Percentiles rank a stretch among this genome's conserved stretches.
Conservation (phyloP, 805 yeast species). For the Barnettozyma botsteinii region DNA sequence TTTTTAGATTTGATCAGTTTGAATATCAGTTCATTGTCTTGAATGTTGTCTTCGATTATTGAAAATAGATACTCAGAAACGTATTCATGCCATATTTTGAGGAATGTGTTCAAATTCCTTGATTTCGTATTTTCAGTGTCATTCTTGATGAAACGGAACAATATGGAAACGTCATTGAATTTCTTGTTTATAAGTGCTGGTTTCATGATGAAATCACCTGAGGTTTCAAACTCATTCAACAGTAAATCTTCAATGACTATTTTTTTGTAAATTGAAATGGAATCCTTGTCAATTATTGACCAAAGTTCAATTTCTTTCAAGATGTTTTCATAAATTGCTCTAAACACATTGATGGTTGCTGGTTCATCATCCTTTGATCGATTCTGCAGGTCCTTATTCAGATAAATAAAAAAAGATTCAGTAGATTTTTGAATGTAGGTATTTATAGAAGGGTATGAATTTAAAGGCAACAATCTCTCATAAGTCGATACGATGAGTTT, state of each 20-base stretch:
- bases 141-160: slow-evolving; percentile 13
- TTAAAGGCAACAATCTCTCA: too few relatives aligned
- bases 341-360: too few relatives aligned
- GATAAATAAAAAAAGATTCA: too few relatives aligned
- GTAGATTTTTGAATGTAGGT: not conserved
- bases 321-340: too few relatives aligned
- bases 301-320: slow-evolving; percentile 16
- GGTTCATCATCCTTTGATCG: too few relatives aligned
- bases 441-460: too few relatives aligned
- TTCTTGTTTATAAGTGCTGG: slow-evolving; percentile 13
- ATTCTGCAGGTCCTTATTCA: too few relatives aligned
- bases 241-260: slow-evolving; percentile 5
- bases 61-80: slow-evolving; percentile 9
- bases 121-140: not conserved
- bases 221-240: slow-evolving; percentile 10
- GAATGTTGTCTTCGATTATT: slow-evolving; percentile 4
- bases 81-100: slow-evolving; percentile 13
- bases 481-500: too few relatives aligned
- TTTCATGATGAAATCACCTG: slow-evolving; percentile 2
- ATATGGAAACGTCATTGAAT: slow-evolving; percentile 3
- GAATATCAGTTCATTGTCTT: slow-evolving; percentile 10
- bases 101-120: not conserved
- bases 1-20: slow-evolving; percentile 17
- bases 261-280: not conserved
- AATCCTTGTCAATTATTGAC: slow-evolving; percentile 1